Evolutionary conservation across 306 rosid species (phyloP), one percentile per base, ranked within the genome.

Genomic region (Fragaria vesca): DNA sequence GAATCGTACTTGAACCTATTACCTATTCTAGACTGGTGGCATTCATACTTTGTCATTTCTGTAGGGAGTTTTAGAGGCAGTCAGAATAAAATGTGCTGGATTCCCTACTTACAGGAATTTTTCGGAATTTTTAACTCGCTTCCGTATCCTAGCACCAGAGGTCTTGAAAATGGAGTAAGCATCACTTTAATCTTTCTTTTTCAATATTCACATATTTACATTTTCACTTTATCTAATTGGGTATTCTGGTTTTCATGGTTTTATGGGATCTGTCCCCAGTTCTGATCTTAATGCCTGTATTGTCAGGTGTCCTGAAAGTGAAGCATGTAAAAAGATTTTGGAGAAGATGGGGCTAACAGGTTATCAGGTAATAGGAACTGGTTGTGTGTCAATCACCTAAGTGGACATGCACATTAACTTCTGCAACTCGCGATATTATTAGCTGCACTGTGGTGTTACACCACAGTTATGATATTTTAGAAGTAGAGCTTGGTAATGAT

Each of bases 21-120:
- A 28, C 24, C 42, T 76, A 61, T 80, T 62, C 36, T 69, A 17
- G 34, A 81, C 72, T 79, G 75, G 72, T 30, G 54, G 65, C 85
- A 76, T 74, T 86, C 69, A 81, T 72, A 58, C 76, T 79, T 79
- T 72, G 76, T 84, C 84, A 79, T 77, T 81, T 76, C 73, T 82
- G 82, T 82, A 91, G 98, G 98, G 98, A 85, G 97, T 95, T 87
- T 84, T 94, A 73, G 98, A 94, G 91, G 98, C 98, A 50, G 89
- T 94, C 79, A 81, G 93, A 87, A 92, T 95, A 78, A 95, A 92
- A 83, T 92, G 97, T 83, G 91, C 97, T 50, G 97, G 98, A 87
- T 95, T 86, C 83, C 98, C 98, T 71, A 89, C 97, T 74, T 89
- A 87, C 80, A 84, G 89, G 87, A 83, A 80, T 78, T 92, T 91